Percentiles rank a stretch among this genome's conserved stretches.
Evolutionary conservation across 495 filamentous ascomycete species (phyloP).

Genomic region (Penicillium herquei): DNA sequence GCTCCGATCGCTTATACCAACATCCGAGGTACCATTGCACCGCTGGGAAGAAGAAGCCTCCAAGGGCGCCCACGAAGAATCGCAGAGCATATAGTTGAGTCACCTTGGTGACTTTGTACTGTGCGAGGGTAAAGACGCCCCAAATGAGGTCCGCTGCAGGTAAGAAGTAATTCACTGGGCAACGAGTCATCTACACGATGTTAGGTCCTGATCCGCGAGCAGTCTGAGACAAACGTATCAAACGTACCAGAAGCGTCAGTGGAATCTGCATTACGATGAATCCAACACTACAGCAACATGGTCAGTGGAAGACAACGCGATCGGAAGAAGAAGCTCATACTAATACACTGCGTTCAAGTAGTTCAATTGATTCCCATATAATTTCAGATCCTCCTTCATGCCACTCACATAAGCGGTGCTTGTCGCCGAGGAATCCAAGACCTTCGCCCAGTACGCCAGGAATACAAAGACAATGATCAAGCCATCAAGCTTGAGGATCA

Average conservation of each 20-base stretch:
- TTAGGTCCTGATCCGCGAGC: background rate
- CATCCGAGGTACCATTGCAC: constrained; percentile 30
- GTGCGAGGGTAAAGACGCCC: constrained; percentile 41
- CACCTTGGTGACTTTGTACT: constrained; percentile 34
- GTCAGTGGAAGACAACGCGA: background rate
- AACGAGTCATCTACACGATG: constrained; percentile 25
- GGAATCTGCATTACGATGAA: constrained; percentile 29
- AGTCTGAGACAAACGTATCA: constrained; percentile 6
- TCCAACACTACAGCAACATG: constrained; percentile 17
- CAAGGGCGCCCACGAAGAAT: constrained; percentile 85
- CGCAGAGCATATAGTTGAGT: constrained; percentile 51
- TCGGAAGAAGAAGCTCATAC: constrained; percentile 5
- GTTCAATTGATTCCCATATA: constrained; percentile 47
- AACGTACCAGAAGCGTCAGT: constrained; percentile 21
- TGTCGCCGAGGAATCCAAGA: constrained; percentile 33
- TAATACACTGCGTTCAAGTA: constrained; percentile 45
- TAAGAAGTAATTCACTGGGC: constrained; percentile 29
- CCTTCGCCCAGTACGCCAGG: constrained; percentile 42
- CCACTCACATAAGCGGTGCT: constrained; percentile 31
- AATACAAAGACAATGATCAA: constrained; percentile 33
- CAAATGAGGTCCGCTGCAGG: constrained; percentile 37
- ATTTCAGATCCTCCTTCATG: constrained; percentile 29
- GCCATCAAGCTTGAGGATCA: constrained; percentile 44
- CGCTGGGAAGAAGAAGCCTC: constrained; percentile 72
- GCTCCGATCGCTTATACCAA: constrained; percentile 34